A percentile compares a stretch with the other conserved stretches of the same genome.
These are phyloP conservation scores for Rhazya stricta DNA, from an alignment of 257 asterid species.

Conservation along the genomic window DNA sequence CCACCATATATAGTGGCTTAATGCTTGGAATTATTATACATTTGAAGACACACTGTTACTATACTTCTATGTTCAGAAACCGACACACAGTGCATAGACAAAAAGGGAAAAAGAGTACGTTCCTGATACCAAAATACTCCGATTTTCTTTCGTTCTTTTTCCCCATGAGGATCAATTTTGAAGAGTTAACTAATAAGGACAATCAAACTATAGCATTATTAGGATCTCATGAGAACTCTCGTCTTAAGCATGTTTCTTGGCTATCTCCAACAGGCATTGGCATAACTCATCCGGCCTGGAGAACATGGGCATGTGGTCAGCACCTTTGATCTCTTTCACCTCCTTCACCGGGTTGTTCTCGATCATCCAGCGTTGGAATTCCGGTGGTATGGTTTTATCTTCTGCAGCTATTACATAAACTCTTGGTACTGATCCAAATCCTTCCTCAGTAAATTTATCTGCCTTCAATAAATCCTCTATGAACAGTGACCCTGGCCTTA, in stretches of 20 bases:
- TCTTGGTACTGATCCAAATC: constrained; percentile 48
- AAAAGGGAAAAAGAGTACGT: too few species aligned
- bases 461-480: constrained; percentile 43
- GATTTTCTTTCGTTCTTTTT: too few species aligned
- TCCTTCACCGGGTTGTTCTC: constrained; percentile 48
- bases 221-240: not conserved
- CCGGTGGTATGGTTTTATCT: constrained; percentile 43
- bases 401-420: constrained; percentile 43
- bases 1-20: too few species aligned
- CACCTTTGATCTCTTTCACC: constrained; percentile 57
- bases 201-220: too few species aligned
- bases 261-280: constrained; percentile 37
- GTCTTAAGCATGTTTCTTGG: constrained; percentile 30
- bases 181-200: not conserved
- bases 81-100: too few species aligned
- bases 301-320: constrained; percentile 66
- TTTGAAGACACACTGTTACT: not conserved
- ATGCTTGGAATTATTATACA: too few species aligned
- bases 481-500: constrained; percentile 56
- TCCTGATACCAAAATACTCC: too few species aligned
- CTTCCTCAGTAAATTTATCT: constrained; percentile 39
- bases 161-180: too few species aligned
- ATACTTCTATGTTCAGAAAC: not conserved
- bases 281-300: constrained; percentile 46
- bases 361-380: constrained; percentile 50